These are phyloP conservation scores for Pythium phragmiticola DNA, from an alignment of 352 stramenopile genomes.

Conservation along the genomic window DNA sequence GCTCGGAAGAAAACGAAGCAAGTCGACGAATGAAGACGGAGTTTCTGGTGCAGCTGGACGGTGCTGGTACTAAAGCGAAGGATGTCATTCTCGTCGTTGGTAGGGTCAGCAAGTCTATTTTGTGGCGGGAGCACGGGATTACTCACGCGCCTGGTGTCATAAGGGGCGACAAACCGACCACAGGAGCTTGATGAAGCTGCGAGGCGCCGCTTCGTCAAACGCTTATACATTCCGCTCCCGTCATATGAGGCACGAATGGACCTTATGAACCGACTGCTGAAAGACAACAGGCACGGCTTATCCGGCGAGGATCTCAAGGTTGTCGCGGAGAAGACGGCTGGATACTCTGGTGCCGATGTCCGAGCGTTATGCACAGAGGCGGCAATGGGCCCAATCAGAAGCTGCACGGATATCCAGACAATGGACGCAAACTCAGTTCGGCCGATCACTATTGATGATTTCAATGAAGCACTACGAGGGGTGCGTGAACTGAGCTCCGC, in stretches of 20 bases:
- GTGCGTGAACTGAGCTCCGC: slow-evolving; percentile 29
- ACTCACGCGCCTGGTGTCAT: not conserved
- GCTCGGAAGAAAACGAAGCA: slow-evolving; percentile 96
- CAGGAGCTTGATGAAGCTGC: slow-evolving; percentile 98
- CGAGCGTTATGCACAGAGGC: slow-evolving; percentile 96
- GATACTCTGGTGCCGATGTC: slow-evolving; percentile 98
- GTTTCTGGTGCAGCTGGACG: slow-evolving; percentile 98
- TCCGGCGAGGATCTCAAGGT: slow-evolving; percentile 84
- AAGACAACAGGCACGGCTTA: slow-evolving; percentile 92
- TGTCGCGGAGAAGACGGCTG: slow-evolving; percentile 86
- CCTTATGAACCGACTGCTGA: slow-evolving; percentile 91
- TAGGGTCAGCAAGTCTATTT: slow-evolving; percentile 24
- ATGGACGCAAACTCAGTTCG: slow-evolving; percentile 91
- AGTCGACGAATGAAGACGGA: slow-evolving; percentile 98
- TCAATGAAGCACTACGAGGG: slow-evolving; percentile 89
- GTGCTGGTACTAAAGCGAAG: slow-evolving; percentile 88
- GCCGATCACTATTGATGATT: slow-evolving; percentile 95
- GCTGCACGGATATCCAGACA: slow-evolving; percentile 76
- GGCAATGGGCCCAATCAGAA: slow-evolving; percentile 95
- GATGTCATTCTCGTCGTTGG: slow-evolving; percentile 90
- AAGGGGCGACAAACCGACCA: slow-evolving; percentile 95
- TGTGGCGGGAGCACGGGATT: not conserved
- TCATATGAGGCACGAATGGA: slow-evolving; percentile 82
- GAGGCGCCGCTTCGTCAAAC: slow-evolving; percentile 95
- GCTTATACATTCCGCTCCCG: slow-evolving; percentile 97